These are phyloP conservation scores for Panaeolus papilionaceus DNA, from an alignment of 768 basidiomycete genomes.

Conservation along the genomic window DNA sequence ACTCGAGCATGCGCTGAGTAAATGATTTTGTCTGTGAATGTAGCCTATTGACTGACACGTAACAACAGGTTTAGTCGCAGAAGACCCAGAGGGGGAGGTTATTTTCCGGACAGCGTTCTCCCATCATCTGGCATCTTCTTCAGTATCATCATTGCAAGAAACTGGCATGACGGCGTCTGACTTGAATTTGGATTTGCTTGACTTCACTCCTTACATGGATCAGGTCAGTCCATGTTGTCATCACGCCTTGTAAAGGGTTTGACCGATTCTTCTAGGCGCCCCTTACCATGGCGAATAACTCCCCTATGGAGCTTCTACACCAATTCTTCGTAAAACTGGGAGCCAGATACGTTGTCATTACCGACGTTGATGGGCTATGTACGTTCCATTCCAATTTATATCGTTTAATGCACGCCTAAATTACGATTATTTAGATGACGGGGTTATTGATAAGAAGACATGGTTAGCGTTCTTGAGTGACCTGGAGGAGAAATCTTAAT, in stretches of 20 bases:
- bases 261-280: conserved; percentile 66
- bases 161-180: conserved; percentile 28
- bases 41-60: conserved; percentile 9
- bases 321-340: conserved; percentile 95
- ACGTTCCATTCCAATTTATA: conserved; percentile 31
- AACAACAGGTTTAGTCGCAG: conserved; percentile 72
- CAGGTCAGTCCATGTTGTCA: conserved; percentile 54
- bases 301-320: conserved; percentile 91
- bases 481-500: conserved; percentile 64
- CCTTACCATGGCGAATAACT: conserved; percentile 80
- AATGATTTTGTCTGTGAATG: conserved; percentile 33
- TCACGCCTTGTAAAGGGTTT: not conserved
- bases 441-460: conserved; percentile 92
- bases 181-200: conserved; percentile 60
- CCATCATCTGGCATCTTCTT: conserved; percentile 55
- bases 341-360: conserved; percentile 87
- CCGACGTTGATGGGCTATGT: conserved; percentile 85
- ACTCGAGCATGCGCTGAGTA: conserved; percentile 91
- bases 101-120: conserved; percentile 61
- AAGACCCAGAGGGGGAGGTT: conserved; percentile 70
- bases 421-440: conserved; percentile 63
- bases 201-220: conserved; percentile 92
- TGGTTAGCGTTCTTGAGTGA: conserved; percentile 90
- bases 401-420: not conserved
- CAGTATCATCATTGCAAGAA: conserved; percentile 66